Evolutionary conservation across 2,329 filamentous ascomycete species (phyloP).

Genomic region (Fusarium verticillioides): DNA sequence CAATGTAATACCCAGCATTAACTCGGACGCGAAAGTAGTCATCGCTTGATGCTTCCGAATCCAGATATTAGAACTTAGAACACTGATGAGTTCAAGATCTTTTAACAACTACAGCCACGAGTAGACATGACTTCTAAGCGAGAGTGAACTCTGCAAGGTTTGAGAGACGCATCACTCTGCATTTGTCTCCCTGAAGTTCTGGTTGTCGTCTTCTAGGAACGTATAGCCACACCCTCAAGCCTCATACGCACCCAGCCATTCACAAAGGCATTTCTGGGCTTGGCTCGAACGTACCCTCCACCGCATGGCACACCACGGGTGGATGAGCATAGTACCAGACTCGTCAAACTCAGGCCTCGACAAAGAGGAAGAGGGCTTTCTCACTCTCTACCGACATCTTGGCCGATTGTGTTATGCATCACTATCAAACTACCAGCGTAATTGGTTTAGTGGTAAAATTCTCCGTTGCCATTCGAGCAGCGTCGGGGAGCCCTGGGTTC

Average conservation of each 20-base stretch:
- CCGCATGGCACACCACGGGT: too few relatives aligned
- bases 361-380: background rate
- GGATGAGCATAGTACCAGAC: too few relatives aligned
- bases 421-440: slow-evolving; percentile 18
- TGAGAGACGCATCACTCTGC: background rate
- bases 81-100: background rate
- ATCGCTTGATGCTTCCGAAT: background rate
- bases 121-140: rapidly evolving
- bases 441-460: slow-evolving; percentile 42
- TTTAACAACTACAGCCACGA: background rate
- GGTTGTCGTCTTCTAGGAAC: background rate
- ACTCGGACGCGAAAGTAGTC: background rate
- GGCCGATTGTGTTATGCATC: rapidly evolving
- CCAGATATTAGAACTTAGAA: background rate
- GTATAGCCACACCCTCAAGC: background rate
- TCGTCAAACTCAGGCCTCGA: background rate
- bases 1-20: background rate
- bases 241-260: background rate
- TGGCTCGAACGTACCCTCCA: rapidly evolving
- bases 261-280: background rate
- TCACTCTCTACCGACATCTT: rapidly evolving
- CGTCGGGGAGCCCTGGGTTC: slow-evolving; percentile 37
- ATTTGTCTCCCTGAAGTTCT: background rate
- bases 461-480: slow-evolving; percentile 34
- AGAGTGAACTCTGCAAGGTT: rapidly evolving